A percentile compares a stretch with the other conserved stretches of the same genome.
These are phyloP conservation scores for Dendrothele bispora DNA, from an alignment of 768 basidiomycete species.

Conservation along the genomic window DNA sequence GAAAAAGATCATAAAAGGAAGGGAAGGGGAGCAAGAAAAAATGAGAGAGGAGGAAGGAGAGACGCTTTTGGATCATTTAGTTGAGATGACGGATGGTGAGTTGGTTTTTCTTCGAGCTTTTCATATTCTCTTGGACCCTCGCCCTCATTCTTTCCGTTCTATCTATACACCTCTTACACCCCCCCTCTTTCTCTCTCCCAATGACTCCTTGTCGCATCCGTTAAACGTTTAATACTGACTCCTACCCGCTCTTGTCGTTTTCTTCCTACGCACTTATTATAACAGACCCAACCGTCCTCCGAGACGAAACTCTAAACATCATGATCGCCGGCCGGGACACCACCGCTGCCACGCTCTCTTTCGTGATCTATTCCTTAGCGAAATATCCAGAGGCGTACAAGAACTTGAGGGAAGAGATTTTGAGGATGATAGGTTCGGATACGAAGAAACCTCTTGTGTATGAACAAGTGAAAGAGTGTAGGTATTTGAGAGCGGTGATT, in stretches of 20 bases:
- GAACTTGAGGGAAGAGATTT: conserved; percentile 57
- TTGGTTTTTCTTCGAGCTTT: neutral
- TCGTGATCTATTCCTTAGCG: conserved; percentile 46
- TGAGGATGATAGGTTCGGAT: conserved; percentile 47
- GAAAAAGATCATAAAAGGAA: conserved; percentile 13
- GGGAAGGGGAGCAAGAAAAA: conserved; percentile 28
- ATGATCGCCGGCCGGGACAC: conserved; percentile 51
- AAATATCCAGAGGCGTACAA: conserved; percentile 46
- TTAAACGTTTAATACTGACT: conserved; percentile 47
- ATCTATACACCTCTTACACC: too few relatives aligned
- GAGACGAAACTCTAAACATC: conserved; percentile 42
- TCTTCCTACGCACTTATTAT: too few relatives aligned
- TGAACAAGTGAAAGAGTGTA: conserved; percentile 61
- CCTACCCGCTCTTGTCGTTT: too few relatives aligned
- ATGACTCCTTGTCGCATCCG: conserved; percentile 29
- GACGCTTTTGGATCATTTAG: conserved; percentile 58
- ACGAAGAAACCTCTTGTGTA: conserved; percentile 48
- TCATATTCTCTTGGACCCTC: too few relatives aligned
- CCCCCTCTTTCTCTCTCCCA: too few relatives aligned
- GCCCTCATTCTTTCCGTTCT: too few relatives aligned
- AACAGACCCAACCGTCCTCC: too few relatives aligned
- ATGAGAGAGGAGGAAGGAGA: conserved; percentile 39
- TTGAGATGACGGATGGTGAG: conserved; percentile 45
- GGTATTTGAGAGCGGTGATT: conserved; percentile 62
- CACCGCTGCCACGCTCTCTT: conserved; percentile 44